Percentiles rank a stretch among this genome's conserved stretches.
These are phyloP conservation scores for Blastobotrys muscicola DNA, from an alignment of 805 yeast species.

Conservation along the genomic window DNA sequence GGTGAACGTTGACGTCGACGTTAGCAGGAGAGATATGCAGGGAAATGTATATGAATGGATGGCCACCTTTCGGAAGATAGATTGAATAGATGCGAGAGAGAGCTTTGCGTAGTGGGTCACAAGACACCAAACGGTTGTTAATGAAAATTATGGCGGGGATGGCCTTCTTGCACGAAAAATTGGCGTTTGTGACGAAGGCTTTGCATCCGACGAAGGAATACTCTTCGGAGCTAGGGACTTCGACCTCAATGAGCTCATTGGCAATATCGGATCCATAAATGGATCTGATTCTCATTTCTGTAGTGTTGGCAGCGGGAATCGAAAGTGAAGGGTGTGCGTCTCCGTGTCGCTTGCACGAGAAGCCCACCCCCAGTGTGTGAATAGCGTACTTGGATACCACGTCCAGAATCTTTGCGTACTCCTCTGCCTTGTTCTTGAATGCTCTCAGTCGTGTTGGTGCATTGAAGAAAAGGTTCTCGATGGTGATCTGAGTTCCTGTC, in stretches of 20 bases:
- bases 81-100: constrained; percentile 49
- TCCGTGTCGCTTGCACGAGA: constrained; percentile 72
- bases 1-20: constrained; percentile 91
- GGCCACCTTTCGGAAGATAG: constrained; percentile 68
- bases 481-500: constrained; percentile 73
- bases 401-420: constrained; percentile 66
- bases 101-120: constrained; percentile 72
- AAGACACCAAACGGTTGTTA: constrained; percentile 70
- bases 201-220: constrained; percentile 43
- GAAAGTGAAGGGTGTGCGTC: constrained; percentile 60
- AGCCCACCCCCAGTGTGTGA: constrained; percentile 59
- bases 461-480: constrained; percentile 86
- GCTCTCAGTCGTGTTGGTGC: constrained; percentile 70
- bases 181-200: constrained; percentile 65
- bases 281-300: constrained; percentile 60
- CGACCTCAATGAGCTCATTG: constrained; percentile 45
- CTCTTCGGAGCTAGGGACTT: constrained; percentile 21
- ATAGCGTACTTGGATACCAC: constrained; percentile 77
- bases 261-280: constrained; percentile 68
- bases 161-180: constrained; percentile 57
- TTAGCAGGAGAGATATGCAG: constrained; percentile 57
- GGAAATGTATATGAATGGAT: constrained; percentile 69
- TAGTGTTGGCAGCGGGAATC: constrained; percentile 40
- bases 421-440: constrained; percentile 44
- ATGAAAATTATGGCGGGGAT: constrained; percentile 71